Percentiles rank a stretch among this genome's conserved stretches.
Evolutionary conservation across 2,329 filamentous ascomycete genomes (phyloP).

Genomic region (Penicillium aurantiogriseum): DNA sequence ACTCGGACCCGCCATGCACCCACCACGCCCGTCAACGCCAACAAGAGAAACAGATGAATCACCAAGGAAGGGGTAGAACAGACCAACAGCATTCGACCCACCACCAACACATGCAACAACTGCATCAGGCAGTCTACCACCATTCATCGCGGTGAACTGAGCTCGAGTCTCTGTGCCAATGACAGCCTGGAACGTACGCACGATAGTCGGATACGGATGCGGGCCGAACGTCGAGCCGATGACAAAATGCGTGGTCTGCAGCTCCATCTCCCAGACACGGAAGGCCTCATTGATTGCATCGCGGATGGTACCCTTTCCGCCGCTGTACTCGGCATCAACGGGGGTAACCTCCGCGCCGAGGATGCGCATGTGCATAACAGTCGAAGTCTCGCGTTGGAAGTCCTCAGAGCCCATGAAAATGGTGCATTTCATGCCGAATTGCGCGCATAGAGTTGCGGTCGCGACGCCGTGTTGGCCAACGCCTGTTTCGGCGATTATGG

Average conservation of each 20-base stretch:
- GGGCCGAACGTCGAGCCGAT: conserved; percentile 94
- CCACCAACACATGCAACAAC: conserved; percentile 96
- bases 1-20: no score
- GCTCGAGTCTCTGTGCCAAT: conserved; percentile 89
- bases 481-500: conserved; percentile 95
- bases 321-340: conserved; percentile 51
- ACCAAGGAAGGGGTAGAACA: conserved; percentile 91
- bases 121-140: conserved; percentile 76
- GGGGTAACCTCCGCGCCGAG: conserved; percentile 86
- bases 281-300: conserved; percentile 91
- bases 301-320: conserved; percentile 73
- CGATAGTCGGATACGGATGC: conserved; percentile 90
- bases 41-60: conserved; percentile 79
- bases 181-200: conserved; percentile 78
- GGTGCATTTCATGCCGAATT: conserved; percentile 95
- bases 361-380: conserved; percentile 94
- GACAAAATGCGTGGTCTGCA: conserved; percentile 92
- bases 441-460: conserved; percentile 92
- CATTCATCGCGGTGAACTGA: conserved; percentile 73
- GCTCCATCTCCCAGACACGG: conserved; percentile 82
- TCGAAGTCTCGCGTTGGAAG: conserved; percentile 85
- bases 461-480: conserved; percentile 95
- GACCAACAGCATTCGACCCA: conserved; percentile 87
- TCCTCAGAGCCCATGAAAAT: conserved; percentile 98
- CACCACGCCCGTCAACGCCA: conserved; percentile 65